Conservation (phyloP, 495 filamentous ascomycete species). For the Penicillium lagena region DNA sequence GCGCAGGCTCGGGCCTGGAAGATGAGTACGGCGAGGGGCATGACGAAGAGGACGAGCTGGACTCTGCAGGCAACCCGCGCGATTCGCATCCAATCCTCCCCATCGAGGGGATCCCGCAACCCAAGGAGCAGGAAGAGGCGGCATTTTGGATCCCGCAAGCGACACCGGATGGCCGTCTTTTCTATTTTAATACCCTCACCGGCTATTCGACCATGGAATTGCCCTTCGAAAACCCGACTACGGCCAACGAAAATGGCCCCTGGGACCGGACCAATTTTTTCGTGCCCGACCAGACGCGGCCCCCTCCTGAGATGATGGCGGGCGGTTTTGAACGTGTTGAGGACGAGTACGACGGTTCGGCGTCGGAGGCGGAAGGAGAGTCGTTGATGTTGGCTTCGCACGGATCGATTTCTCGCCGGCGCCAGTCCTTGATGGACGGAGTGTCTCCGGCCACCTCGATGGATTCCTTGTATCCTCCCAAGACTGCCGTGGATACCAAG, state of each 20-base stretch:
- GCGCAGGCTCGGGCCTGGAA: conserved; percentile 47
- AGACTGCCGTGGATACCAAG: conserved; percentile 10
- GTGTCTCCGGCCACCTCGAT: conserved; percentile 87
- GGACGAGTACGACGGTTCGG: conserved; percentile 76
- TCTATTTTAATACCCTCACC: conserved; percentile 96
- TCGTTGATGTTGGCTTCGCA: conserved; percentile 56
- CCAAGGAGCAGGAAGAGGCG: conserved; percentile 73
- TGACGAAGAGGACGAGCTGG: conserved; percentile 55
- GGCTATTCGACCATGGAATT: conserved; percentile 89
- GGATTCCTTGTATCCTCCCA: conserved; percentile 68
- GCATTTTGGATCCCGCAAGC: conserved; percentile 99
- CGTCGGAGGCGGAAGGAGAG: conserved; percentile 77
- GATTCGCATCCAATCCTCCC: conserved; percentile 54
- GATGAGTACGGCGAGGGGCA: conserved; percentile 68
- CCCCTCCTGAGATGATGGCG: conserved; percentile 88
- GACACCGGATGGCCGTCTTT: conserved; percentile 87
- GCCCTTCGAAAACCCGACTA: conserved; percentile 83
- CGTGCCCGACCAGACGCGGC: conserved; percentile 83
- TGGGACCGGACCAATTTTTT: conserved; percentile 80
- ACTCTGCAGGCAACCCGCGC: conserved; percentile 53
- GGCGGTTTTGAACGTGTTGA: conserved; percentile 77
- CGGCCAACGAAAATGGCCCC: conserved; percentile 75
- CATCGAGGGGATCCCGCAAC: conserved; percentile 56
- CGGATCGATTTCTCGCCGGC: conserved; percentile 50
- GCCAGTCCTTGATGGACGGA: conserved; percentile 64